Conservation (phyloP, 164 flowering plant genomes). For the Liriodendron chinense region DNA sequence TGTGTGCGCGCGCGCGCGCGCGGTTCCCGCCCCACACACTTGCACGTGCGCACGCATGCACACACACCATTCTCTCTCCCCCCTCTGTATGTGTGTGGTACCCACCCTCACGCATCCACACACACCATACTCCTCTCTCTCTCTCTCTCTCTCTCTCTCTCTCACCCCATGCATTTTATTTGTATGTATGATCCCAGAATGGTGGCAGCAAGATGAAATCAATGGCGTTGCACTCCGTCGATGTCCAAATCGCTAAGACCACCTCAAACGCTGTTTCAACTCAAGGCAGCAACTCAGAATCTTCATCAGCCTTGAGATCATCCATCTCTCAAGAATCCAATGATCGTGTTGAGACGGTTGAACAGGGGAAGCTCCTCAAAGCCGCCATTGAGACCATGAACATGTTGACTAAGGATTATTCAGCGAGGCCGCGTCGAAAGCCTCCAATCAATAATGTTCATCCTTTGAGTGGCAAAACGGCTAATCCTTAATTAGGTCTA, state of each 20-base stretch:
- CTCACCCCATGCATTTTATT: too few relatives aligned
- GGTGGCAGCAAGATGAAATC: background rate
- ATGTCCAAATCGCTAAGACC: background rate
- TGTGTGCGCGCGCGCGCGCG: too few relatives aligned
- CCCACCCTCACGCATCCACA: too few relatives aligned
- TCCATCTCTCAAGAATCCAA: background rate
- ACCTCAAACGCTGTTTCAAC: background rate
- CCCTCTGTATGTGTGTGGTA: too few relatives aligned
- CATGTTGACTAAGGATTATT: slow-evolving; percentile 8
- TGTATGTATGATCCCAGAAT: background rate
- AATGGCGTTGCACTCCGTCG: too few relatives aligned
- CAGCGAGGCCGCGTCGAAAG: background rate
- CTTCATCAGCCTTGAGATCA: background rate
- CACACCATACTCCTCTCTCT: too few relatives aligned
- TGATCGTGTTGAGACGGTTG: background rate
- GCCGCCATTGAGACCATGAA: background rate
- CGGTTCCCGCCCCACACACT: too few relatives aligned
- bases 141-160: too few relatives aligned
- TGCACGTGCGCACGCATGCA: too few relatives aligned
- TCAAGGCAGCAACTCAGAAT: background rate
- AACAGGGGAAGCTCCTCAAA: slow-evolving; percentile 3
- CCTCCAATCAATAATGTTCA: slow-evolving; percentile 8
- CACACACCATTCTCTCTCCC: too few relatives aligned
- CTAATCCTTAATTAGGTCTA: background rate
- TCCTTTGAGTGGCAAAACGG: background rate